Percentiles rank a stretch among this genome's conserved stretches.
Evolutionary conservation across 495 filamentous ascomycete genomes (phyloP).

Genomic region (Aspergillus ellipticus): DNA sequence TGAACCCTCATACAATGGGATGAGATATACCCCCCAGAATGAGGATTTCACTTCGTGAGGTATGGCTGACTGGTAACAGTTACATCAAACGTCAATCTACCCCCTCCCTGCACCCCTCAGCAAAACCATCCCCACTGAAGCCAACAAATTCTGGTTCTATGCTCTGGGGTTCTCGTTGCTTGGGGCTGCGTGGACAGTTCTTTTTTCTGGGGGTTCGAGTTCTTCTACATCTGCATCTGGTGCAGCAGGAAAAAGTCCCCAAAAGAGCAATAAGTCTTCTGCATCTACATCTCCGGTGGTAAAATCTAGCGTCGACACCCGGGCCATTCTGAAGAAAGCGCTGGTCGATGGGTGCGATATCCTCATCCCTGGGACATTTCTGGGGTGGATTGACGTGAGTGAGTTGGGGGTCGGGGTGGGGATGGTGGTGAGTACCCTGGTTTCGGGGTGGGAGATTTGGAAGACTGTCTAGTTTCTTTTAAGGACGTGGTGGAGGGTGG

Average conservation of each 20-base stretch:
- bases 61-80: no score
- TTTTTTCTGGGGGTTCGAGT: background rate
- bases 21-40: no score
- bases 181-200: conserved; percentile 24
- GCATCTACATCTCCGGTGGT: no score
- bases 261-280: no score
- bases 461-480: conserved; percentile 13
- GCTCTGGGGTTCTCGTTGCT: conserved; percentile 39
- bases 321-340: conserved; percentile 31
- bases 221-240: background rate
- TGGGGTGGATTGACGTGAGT: conserved; percentile 51
- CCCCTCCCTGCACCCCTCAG: conserved; percentile 25
- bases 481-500: background rate
- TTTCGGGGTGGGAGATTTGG: conserved; percentile 59
- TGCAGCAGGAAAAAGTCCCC: no score
- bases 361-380: conserved; percentile 48
- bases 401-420: conserved; percentile 45
- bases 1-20: no score
- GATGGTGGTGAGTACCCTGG: conserved; percentile 55
- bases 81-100: conserved; percentile 47
- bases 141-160: conserved; percentile 64
- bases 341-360: conserved; percentile 55
- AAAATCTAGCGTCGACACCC: no score
- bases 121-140: conserved; percentile 42
- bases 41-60: no score